phyloP scores from a whole-genome alignment of 805 yeast species.

The Kodamaea lidongshanica region DNA sequence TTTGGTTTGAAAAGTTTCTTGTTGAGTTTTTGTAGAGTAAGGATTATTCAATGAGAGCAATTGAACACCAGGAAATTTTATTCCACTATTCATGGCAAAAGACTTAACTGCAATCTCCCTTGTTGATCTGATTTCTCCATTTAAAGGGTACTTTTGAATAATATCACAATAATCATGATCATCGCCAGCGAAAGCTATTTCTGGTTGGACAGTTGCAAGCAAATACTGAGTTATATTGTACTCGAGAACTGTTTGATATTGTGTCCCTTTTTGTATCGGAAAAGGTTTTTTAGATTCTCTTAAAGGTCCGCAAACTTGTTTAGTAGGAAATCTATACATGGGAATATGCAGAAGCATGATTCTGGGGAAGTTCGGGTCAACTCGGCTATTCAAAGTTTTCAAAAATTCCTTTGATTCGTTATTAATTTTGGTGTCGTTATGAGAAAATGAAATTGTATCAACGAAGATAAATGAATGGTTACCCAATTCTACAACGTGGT shows the following conservation, averaged over 20 bases:
- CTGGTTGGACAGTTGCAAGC: slow-evolving; percentile 56
- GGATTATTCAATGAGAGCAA: slow-evolving; percentile 61
- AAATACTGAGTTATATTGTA: slow-evolving; percentile 53
- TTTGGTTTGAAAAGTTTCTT: slow-evolving; percentile 30
- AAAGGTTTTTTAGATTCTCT: slow-evolving; percentile 64
- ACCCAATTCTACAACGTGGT: slow-evolving; percentile 47
- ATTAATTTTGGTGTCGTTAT: slow-evolving; percentile 37
- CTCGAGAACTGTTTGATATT: slow-evolving; percentile 86
- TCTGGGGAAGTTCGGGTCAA: slow-evolving; percentile 43
- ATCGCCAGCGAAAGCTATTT: slow-evolving; percentile 78
- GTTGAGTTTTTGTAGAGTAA: slow-evolving; percentile 9
- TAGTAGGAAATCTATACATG: slow-evolving; percentile 58
- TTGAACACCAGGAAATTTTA: slow-evolving; percentile 79
- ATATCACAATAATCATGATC: slow-evolving; percentile 45
- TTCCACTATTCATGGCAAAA: slow-evolving; percentile 90
- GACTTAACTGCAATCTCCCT: slow-evolving; percentile 81
- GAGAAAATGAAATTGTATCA: slow-evolving; percentile 80
- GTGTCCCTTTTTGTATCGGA: slow-evolving; percentile 69
- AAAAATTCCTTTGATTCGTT: slow-evolving; percentile 53
- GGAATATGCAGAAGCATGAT: slow-evolving; percentile 86
- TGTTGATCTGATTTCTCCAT: slow-evolving; percentile 16
- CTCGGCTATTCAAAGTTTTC: slow-evolving; percentile 21
- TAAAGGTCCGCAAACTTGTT: slow-evolving; percentile 64
- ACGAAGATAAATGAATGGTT: slow-evolving; percentile 69
- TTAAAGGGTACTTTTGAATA: slow-evolving; percentile 13